Evolutionary conservation across 139 green algal species (phyloP).

Genomic region (Coelastrella sp.): DNA sequence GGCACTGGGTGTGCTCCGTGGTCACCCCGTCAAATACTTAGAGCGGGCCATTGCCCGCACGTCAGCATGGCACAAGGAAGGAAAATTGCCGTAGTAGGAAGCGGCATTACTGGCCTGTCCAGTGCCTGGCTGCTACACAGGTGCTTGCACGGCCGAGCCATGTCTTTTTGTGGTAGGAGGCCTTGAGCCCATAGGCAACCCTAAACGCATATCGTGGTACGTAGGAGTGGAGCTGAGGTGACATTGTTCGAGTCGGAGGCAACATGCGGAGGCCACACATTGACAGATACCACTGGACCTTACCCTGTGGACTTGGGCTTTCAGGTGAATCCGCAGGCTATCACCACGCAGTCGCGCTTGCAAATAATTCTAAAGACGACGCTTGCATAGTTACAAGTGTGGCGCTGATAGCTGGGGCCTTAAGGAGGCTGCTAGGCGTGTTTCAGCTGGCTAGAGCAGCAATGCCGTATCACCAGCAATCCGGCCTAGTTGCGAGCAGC

Average conservation of each 20-base stretch:
- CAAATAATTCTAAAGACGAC: neutral
- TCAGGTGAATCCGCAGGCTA: constrained; percentile 72
- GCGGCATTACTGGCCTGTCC: constrained; percentile 66
- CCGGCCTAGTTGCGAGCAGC: too few species aligned
- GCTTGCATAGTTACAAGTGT: neutral
- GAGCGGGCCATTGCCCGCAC: neutral
- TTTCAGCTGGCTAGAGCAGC: too few species aligned
- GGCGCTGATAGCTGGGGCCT: too few species aligned
- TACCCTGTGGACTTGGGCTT: constrained; percentile 94
- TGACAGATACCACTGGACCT: constrained; percentile 78
- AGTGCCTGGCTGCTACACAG: constrained; percentile 89
- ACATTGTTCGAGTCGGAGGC: constrained; percentile 91
- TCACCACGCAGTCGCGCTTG: neutral
- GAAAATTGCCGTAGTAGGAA: neutral
- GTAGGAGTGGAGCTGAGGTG: constrained; percentile 81
- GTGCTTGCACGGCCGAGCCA: constrained; percentile 45
- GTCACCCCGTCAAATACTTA: neutral
- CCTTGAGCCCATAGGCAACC: neutral
- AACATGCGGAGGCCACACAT: constrained; percentile 90
- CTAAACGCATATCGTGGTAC: neutral
- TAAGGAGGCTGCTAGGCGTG: too few species aligned
- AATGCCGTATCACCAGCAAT: too few species aligned
- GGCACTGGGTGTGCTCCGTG: neutral
- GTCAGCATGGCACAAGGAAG: neutral
- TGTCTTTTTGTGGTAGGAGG: neutral